Evolutionary conservation across 2,329 filamentous ascomycete genomes (phyloP), one percentile per base, ranked within the genome.

Genomic region (Colletotrichum falcatum): DNA sequence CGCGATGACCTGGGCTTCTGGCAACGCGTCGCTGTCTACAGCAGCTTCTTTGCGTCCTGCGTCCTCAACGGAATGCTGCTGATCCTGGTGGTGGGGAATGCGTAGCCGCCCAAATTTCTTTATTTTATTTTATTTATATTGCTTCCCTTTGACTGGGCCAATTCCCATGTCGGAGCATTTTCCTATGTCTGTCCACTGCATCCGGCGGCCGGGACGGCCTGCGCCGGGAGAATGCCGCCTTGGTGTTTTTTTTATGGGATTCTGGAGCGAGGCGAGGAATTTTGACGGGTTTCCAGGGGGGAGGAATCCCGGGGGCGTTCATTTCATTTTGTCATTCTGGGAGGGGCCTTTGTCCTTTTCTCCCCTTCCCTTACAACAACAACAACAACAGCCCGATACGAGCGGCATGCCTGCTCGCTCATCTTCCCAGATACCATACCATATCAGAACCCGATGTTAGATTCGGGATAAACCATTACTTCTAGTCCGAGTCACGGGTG

Each of bases 31-130:
- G 78, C 84, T 30, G 76, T 83, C 14, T 80, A 81, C 78, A 74
- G 69, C 30, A 74, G 77, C 4, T 84, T 84, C 70, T 61, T 79
- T 23, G 74, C 78, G 3, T 76, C 80, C 9, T 84, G 82, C 64
- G 72, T 82, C n/a, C 74, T 84, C 46, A 84, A 84, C 73, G 82
- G 80, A 63, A 83, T 84, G 80, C 73, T 84, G 48, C 74, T 84
- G 30, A 76, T 84, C 37, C 74, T 84, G 23, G 80, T 84, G 28
- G 77, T 83, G 51, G 82, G 79, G 44, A 83, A 81, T 66, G 73
- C 76, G 12, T 83, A 74, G 79, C 14, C 30, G 11, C 66, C 51
- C 51, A 51, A 37, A 20, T 23, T 26, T 7, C 30, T 33, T 33
- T 49, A 55, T 49, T 51, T 3, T 55, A 56, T 49, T 49, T 23